Percentiles rank a stretch among this genome's conserved stretches.
Evolutionary conservation across 139 green algal genomes (phyloP).

Genomic region (Chlamydomonas schloesseri): DNA sequence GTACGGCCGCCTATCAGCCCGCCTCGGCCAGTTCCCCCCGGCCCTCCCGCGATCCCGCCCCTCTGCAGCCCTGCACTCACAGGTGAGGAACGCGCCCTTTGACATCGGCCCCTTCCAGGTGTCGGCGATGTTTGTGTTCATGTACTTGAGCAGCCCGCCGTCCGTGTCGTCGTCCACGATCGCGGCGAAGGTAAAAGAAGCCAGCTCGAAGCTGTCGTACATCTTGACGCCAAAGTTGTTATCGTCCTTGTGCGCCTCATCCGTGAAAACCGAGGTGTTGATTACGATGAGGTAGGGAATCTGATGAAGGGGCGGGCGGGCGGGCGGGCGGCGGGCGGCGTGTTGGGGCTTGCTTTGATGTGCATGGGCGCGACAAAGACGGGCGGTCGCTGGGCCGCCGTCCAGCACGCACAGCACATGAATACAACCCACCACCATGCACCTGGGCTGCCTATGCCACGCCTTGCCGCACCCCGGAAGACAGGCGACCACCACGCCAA

Average conservation of each 20-base stretch:
- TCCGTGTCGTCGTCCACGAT: slow-evolving; percentile 55
- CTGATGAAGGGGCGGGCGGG: background rate
- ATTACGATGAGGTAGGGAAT: slow-evolving; percentile 44
- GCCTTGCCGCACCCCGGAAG: too few species aligned
- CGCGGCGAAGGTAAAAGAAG: slow-evolving; percentile 51
- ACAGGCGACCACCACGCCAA: too few species aligned
- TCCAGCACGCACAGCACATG: background rate
- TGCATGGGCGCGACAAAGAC: too few species aligned
- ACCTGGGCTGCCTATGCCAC: too few species aligned
- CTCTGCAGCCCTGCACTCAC: slow-evolving; percentile 10
- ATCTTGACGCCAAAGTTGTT: slow-evolving; percentile 8
- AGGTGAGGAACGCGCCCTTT: slow-evolving; percentile 48
- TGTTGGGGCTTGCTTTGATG: too few species aligned
- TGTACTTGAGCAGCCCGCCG: slow-evolving; percentile 47
- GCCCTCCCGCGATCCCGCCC: too few species aligned
- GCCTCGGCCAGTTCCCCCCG: too few species aligned
- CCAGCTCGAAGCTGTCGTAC: slow-evolving; percentile 25
- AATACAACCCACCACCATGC: background rate
- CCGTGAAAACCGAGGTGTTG: slow-evolving; percentile 58
- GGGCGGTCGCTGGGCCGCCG: too few species aligned
- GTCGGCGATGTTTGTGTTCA: slow-evolving; percentile 51
- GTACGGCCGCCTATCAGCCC: too few species aligned
- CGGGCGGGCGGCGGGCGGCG: background rate
- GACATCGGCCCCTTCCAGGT: slow-evolving; percentile 28
- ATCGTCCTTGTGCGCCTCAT: slow-evolving; percentile 2